phyloP scores from a whole-genome alignment of 1,139 yeast species.

The Yamadazyma epiphylla region DNA sequence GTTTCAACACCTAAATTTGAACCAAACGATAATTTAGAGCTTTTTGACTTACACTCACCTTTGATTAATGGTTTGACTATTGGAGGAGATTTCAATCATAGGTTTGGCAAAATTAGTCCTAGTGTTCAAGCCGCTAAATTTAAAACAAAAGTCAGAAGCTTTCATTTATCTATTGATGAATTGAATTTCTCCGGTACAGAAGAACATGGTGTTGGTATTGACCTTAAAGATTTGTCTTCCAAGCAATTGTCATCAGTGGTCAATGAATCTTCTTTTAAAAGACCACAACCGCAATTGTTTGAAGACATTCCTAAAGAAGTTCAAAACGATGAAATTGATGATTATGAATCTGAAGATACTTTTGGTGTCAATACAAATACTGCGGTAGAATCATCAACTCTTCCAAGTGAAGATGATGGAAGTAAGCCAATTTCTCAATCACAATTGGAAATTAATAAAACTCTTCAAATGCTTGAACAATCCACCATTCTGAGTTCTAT shows the following conservation, averaged over 20 bases:
- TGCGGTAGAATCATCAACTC: not conserved
- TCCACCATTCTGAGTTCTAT: not conserved
- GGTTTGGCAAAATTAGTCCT: conserved; percentile 12
- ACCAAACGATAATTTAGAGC: conserved; percentile 15
- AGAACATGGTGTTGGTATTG: not conserved
- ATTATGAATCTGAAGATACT: not conserved
- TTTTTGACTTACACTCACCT: conserved; percentile 32
- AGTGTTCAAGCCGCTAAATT: conserved; percentile 7
- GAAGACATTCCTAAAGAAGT: not conserved
- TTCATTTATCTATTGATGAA: conserved; percentile 33
- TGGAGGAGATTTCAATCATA: conserved; percentile 21
- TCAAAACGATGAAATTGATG: not conserved
- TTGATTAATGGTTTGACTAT: conserved; percentile 36
- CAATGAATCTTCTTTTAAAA: not conserved
- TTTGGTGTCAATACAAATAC: not conserved
- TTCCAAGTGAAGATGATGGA: not conserved
- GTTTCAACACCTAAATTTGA: conserved; percentile 7
- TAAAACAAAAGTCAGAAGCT: conserved; percentile 17
- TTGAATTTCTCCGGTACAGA: conserved; percentile 9
- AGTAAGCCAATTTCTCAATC: not conserved
- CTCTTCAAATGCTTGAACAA: not conserved
- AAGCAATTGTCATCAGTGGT: too few species aligned
- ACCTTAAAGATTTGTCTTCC: too few species aligned
- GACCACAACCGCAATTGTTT: not conserved
- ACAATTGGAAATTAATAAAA: too few species aligned